phyloP scores from a whole-genome alignment of 169 alveolate genomes.

The Plasmodium vivax region DNA sequence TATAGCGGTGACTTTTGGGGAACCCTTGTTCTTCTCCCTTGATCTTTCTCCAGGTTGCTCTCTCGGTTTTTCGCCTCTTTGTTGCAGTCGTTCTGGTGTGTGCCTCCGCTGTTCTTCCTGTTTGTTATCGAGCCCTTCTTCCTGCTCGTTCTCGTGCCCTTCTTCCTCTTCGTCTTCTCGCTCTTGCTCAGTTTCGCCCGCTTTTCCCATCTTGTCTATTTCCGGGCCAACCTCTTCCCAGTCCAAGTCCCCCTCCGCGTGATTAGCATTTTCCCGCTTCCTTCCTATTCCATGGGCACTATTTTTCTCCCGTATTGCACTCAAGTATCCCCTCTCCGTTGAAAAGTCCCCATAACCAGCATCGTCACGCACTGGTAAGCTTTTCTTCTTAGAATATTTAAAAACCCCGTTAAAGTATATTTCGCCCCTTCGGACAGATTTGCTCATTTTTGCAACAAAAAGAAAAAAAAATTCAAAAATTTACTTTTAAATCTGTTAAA shows the following conservation, averaged over 20 bases:
- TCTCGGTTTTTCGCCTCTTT: neutral
- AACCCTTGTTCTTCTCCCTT: neutral
- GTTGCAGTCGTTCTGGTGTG: neutral
- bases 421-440: conserved; percentile 18
- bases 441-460: conserved; percentile 11
- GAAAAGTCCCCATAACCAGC: neutral
- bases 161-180: neutral
- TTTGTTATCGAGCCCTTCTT: too few species aligned
- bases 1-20: neutral
- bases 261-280: neutral
- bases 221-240: neutral
- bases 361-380: neutral
- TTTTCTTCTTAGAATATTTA: conserved; percentile 43
- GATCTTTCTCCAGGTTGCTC: neutral
- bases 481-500: neutral
- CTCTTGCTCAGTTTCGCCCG: neutral
- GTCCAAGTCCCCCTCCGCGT: neutral
- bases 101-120: neutral
- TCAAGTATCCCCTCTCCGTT: neutral
- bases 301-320: neutral
- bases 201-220: neutral
- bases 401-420: conserved; percentile 51
- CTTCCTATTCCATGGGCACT: neutral
- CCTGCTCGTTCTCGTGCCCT: too few species aligned
- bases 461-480: neutral